These are phyloP conservation scores for Fusarium concolor DNA, from an alignment of 2,329 filamentous ascomycete genomes.

Conservation along the genomic window DNA sequence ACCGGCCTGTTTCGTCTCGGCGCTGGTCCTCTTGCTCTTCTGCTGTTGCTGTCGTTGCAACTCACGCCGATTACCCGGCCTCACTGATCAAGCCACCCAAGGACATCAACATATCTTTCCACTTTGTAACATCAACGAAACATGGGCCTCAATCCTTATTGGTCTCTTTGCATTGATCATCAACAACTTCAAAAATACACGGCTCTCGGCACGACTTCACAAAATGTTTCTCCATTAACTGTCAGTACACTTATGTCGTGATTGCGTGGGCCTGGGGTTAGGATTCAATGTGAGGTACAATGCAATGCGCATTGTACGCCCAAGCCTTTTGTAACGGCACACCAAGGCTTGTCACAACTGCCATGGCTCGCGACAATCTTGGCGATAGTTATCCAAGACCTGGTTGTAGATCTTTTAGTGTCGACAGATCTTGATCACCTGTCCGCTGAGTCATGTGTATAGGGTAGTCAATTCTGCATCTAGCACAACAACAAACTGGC, in stretches of 20 bases:
- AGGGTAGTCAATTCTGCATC: constrained; percentile 1
- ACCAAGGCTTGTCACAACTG: background rate
- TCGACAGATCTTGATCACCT: background rate
- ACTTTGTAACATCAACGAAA: constrained; percentile 29
- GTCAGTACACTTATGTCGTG: background rate
- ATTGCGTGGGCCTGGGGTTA: background rate
- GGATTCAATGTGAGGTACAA: background rate
- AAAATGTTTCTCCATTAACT: background rate
- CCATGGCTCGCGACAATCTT: constrained; percentile 9
- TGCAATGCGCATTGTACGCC: background rate
- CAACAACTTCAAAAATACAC: constrained; percentile 3
- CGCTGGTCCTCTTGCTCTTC: constrained; percentile 30
- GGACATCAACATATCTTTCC: constrained; percentile 4
- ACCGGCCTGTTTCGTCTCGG: constrained; percentile 43
- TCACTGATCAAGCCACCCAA: constrained; percentile 12
- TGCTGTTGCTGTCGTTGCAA: constrained; percentile 5
- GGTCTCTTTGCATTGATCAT: constrained; percentile 1
- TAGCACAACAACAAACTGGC: background rate
- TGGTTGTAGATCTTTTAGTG: constrained; percentile 9
- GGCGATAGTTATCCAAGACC: constrained; percentile 13
- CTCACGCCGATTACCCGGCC: constrained; percentile 25
- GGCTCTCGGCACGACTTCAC: constrained; percentile 1
- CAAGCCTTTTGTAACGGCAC: background rate
- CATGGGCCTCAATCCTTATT: constrained; percentile 6
- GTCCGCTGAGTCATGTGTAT: background rate